These are phyloP conservation scores for Warburgia ugandensis DNA, from an alignment of 164 flowering plant species.

Conservation along the genomic window DNA sequence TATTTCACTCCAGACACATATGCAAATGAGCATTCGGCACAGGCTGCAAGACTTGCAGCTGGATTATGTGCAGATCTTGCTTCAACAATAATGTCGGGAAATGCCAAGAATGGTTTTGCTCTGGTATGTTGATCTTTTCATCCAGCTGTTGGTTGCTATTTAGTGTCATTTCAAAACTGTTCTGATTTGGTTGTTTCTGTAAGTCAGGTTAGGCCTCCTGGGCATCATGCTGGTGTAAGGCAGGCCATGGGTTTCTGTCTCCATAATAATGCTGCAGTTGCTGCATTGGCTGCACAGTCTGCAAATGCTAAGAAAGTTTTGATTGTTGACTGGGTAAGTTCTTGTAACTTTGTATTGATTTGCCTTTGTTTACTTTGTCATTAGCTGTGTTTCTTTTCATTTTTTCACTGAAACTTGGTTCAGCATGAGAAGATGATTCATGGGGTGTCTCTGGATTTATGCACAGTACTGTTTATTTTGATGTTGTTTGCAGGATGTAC, in stretches of 20 bases:
- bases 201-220: conserved; percentile 94
- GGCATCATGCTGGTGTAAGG: conserved; percentile 95
- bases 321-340: conserved; percentile 91
- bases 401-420: background rate
- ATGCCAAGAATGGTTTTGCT: conserved; percentile 91
- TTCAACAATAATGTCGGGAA: conserved; percentile 55
- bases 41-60: conserved; percentile 94
- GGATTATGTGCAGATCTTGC: conserved; percentile 97
- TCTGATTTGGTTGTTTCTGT: conserved; percentile 10
- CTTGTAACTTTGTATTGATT: conserved; percentile 1
- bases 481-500: conserved; percentile 69
- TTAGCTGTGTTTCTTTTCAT: background rate
- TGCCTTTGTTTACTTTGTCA: background rate
- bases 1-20: conserved; percentile 96
- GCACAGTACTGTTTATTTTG: background rate
- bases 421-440: background rate
- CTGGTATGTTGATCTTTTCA: conserved; percentile 43
- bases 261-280: conserved; percentile 97
- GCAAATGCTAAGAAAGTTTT: conserved; percentile 88
- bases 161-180: no score
- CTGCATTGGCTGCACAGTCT: conserved; percentile 76
- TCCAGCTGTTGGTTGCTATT: no score
- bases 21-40: conserved; percentile 91
- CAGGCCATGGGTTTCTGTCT: conserved; percentile 97
- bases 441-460: background rate